Base-by-base conservation (phyloP, 768 basidiomycete genomes). In the Pleurotus giganteus region DNA sequence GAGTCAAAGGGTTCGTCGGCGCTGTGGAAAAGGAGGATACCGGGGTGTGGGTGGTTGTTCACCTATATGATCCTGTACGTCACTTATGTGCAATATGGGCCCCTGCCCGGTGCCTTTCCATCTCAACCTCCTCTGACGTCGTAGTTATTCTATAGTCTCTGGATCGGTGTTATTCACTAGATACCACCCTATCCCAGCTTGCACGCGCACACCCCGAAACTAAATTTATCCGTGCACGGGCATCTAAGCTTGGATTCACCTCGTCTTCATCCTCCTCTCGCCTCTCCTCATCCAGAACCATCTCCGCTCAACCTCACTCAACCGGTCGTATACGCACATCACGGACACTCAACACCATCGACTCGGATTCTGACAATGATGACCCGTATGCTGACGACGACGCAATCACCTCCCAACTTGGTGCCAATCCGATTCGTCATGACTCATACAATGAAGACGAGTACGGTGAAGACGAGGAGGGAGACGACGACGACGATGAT, bases 201-300 rank as follows among this genome's bases (percentile, higher is more conserved):
- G 91, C 91, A 15, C 81, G 89, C n/a, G 53, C 74, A 42, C 80
- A 87, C 59, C 80, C 86, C 3, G 70, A 82, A 39, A 88, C 86
- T 0, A 94, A 94, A 65, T 94, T 94, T 62, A 77, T 94, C n/a
- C 83, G 89, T 23, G 84, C 82, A 17, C 81, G 86, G n/a, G 91
- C 91, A 4, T 79, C 83, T 34, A 79, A 85, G 0, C 74, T 94
- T 0, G 91, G 89, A 2, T 91, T 91, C 63, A 84, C 88, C 39
- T 12, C 39, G 23, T 51, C 49, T n/a, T n/a, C n/a, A n/a, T n/a
- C n/a, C n/a, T n/a, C n/a, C n/a, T n/a, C n/a, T n/a, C n/a, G n/a
- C n/a, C n/a, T n/a, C 11, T 51, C 49, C 3, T 51, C 49, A n/a
- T 17, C 19, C 11, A 19, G 17, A 51, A 19, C 34, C 19, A 13